Evolutionary conservation across 2,329 filamentous ascomycete species (phyloP), one percentile per base, ranked within the genome.

Genomic region (Aspergillus sp.): DNA sequence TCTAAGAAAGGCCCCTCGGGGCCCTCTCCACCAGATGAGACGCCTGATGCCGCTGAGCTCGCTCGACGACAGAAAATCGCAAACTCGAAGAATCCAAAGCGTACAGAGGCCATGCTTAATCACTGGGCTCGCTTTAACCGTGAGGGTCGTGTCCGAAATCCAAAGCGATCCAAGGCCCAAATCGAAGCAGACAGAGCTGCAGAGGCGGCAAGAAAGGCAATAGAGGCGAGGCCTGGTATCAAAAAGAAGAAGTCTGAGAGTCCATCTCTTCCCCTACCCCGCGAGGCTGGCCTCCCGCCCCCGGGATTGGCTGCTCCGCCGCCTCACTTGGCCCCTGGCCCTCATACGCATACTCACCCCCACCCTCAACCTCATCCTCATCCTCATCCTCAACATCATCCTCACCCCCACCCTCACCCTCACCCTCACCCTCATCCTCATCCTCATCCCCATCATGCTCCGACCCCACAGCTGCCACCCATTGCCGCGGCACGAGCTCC

Each of bases 21-120:
- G 4, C 25, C 25, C 25, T 28, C 25, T 7, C 61, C 65, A 38
- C 62, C 63, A 22, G 68, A 60, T 13, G 72, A 73, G 22, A 61
- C 68, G 13, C 50, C 75, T 25, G 71, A 72, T 43, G 60, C 70
- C 15, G 64, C 64, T 3, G 76, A 77, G 49, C 64, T 74, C 31
- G 73, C 72, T 19, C 73, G 75, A 51, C 75, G 70, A 19, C 68
- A 75, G 53, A 79, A 79, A 63, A 79, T 80, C 48, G 70, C 72
- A 48, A 77, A 79, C 57, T 79, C 78, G 22, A 79, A 80, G 67
- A 80, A 80, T 53, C 78, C 78, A 5, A 78, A 78, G 60, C 72
- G 78, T 30, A 80, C 78, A 8, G 76, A 79, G 64, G 78, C 78
- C 48, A 80, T 80, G 78, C 72, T 80, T 28, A 76, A 79, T 61